Evolutionary conservation across 257 asterid genomes (phyloP).

Genomic region (Handroanthus guayacan): DNA sequence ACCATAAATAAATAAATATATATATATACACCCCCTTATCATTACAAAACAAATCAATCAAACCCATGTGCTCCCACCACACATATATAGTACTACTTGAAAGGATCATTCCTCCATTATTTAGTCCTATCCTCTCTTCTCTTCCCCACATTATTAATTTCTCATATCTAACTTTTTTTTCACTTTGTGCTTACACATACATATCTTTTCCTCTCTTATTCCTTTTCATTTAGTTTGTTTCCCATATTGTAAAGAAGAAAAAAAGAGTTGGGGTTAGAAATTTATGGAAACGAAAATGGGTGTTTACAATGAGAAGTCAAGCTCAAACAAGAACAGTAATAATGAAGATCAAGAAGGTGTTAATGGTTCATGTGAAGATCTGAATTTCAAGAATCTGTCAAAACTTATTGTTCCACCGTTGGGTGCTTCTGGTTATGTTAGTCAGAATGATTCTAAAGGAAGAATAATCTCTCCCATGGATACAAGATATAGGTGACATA

Average conservation of each 20-base stretch:
- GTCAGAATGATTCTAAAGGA: constrained; percentile 37
- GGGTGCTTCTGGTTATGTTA: constrained; percentile 55
- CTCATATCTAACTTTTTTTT: not conserved
- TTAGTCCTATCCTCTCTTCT: not conserved
- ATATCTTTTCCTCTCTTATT: not conserved
- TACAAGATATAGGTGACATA: constrained; percentile 67
- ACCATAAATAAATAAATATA: not conserved
- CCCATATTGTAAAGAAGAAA: not conserved
- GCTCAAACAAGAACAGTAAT: constrained; percentile 20
- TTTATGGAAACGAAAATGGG: constrained; percentile 35
- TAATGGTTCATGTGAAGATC: constrained; percentile 45
- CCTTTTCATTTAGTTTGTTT: not conserved
- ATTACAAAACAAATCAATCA: constrained; percentile 18
- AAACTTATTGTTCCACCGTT: constrained; percentile 86
- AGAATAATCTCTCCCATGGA: constrained; percentile 74
- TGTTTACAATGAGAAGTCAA: not conserved
- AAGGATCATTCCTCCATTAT: constrained; percentile 26
- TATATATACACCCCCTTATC: constrained; percentile 16
- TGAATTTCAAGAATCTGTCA: constrained; percentile 66
- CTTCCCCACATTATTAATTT: not conserved
- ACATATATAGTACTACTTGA: constrained; percentile 11
- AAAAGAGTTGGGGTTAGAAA: not conserved
- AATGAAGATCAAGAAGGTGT: constrained; percentile 20
- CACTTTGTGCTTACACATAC: not conserved
- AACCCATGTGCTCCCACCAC: constrained; percentile 36